Conservation (phyloP, 306 rosid species). For the Aeschynomene evenia region DNA sequence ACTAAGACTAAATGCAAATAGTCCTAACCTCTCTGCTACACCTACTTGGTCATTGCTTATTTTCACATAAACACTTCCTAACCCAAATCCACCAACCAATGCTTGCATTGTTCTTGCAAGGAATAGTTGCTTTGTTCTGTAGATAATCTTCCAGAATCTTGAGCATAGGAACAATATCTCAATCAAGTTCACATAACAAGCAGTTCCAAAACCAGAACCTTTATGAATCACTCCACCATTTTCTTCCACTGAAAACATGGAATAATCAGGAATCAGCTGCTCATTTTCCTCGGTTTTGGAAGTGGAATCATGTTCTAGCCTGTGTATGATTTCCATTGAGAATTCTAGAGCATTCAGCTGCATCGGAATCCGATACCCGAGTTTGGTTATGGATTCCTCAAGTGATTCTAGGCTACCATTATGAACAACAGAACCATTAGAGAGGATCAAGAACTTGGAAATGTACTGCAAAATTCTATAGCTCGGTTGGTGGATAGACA, state of each 20-base stretch:
- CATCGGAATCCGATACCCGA: slow-evolving; percentile 61
- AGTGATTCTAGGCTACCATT: slow-evolving; percentile 69
- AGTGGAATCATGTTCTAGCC: slow-evolving; percentile 51
- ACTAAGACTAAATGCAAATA: slow-evolving; percentile 86
- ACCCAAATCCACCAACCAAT: slow-evolving; percentile 78
- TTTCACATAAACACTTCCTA: slow-evolving; percentile 74
- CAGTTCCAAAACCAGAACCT: background rate
- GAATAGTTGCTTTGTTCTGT: slow-evolving; percentile 86
- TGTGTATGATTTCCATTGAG: slow-evolving; percentile 68
- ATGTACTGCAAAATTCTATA: slow-evolving; percentile 73
- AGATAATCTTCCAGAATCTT: slow-evolving; percentile 81
- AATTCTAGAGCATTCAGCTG: slow-evolving; percentile 80
- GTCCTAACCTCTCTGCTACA: slow-evolving; percentile 64
- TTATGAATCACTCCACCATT: background rate
- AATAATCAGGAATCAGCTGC: no score
- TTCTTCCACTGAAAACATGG: slow-evolving; percentile 44
- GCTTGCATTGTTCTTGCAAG: slow-evolving; percentile 89
- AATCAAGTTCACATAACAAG: slow-evolving; percentile 32
- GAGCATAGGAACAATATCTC: slow-evolving; percentile 77
- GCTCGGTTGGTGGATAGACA: slow-evolving; percentile 91
- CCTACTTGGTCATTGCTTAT: slow-evolving; percentile 72
- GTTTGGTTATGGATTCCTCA: slow-evolving; percentile 46
- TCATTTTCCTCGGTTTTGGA: slow-evolving; percentile 18
- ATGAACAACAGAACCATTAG: slow-evolving; percentile 66
- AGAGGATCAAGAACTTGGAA: slow-evolving; percentile 72